Percentiles rank a stretch among this genome's conserved stretches.
phyloP scores from a whole-genome alignment of 2,329 filamentous ascomycete genomes.

The Hypoxylon sp. region DNA sequence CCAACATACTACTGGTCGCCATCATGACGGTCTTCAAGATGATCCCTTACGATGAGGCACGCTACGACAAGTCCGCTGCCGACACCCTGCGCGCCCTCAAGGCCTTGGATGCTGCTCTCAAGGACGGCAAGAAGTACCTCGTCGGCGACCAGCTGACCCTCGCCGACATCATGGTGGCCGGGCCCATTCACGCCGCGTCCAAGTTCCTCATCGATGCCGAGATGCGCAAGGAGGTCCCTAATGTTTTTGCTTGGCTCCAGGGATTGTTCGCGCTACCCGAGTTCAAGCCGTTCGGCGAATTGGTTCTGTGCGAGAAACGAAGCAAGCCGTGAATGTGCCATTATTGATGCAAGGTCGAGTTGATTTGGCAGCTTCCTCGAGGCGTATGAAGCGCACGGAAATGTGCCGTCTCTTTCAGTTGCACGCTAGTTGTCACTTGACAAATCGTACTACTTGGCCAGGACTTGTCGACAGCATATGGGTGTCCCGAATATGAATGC shows the following conservation, averaged over 20 bases:
- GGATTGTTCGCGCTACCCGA: constrained; percentile 49
- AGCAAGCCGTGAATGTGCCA: constrained; percentile 15
- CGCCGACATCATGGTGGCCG: constrained; percentile 54
- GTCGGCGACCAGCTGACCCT: constrained; percentile 54
- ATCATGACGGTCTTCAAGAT: constrained; percentile 50
- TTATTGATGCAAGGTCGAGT: background rate
- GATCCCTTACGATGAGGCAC: constrained; percentile 44
- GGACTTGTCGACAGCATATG: background rate
- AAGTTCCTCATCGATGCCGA: constrained; percentile 52
- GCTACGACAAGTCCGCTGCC: constrained; percentile 37
- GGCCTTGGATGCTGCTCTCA: constrained; percentile 49
- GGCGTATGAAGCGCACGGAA: background rate
- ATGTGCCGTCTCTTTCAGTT: background rate
- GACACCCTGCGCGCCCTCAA: constrained; percentile 48
- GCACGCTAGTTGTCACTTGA: background rate
- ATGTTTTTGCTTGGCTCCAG: constrained; percentile 50
- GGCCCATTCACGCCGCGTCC: constrained; percentile 42
- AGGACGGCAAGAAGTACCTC: constrained; percentile 53
- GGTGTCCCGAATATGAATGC: background rate
- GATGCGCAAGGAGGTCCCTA: constrained; percentile 52
- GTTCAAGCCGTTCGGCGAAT: constrained; percentile 51
- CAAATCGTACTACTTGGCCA: too few species aligned
- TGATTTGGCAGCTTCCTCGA: background rate
- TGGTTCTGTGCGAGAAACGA: constrained; percentile 50
- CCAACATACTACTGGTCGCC: constrained; percentile 40